phyloP scores from a whole-genome alignment of 768 basidiomycete genomes.

The Rhizopogon rudus region DNA sequence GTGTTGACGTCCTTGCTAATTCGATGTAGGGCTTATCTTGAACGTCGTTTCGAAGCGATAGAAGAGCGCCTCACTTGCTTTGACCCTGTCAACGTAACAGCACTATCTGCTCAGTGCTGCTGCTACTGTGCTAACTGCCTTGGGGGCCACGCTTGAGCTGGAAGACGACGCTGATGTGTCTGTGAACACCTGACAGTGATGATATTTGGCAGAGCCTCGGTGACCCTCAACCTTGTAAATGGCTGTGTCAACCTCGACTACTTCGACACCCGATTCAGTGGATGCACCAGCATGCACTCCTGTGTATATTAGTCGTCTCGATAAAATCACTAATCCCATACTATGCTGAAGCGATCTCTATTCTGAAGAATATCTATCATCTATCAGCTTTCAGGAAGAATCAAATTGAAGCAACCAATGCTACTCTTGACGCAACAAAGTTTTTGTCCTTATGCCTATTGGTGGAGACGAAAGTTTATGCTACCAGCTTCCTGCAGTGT shows the following conservation, averaged over 20 bases:
- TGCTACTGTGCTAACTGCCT: conserved; percentile 8
- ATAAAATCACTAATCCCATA: conserved; percentile 27
- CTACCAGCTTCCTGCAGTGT: conserved; percentile 87
- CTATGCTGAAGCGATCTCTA: conserved; percentile 24
- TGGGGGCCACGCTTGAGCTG: too few relatives aligned
- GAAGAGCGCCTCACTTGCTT: conserved; percentile 26
- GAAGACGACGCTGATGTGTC: too few relatives aligned
- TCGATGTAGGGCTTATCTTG: conserved; percentile 26
- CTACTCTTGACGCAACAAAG: conserved; percentile 77
- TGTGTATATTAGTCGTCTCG: conserved; percentile 19
- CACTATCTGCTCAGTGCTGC: background rate
- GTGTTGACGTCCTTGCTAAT: conserved; percentile 17
- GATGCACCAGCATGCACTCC: conserved; percentile 7
- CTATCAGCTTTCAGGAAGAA: conserved; percentile 70
- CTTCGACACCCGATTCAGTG: conserved; percentile 4
- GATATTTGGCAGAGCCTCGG: conserved; percentile 45
- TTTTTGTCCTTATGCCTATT: conserved; percentile 94
- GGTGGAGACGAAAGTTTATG: conserved; percentile 89
- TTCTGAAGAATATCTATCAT: conserved; percentile 44
- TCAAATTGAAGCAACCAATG: conserved; percentile 83
- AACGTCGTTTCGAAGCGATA: conserved; percentile 35
- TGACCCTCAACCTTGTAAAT: conserved; percentile 27
- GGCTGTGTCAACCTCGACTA: conserved; percentile 3
- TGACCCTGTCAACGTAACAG: background rate
- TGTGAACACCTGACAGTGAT: conserved; percentile 34